phyloP scores from a whole-genome alignment of 2,329 filamentous ascomycete genomes.

The Decorospora gaudefroyi region DNA sequence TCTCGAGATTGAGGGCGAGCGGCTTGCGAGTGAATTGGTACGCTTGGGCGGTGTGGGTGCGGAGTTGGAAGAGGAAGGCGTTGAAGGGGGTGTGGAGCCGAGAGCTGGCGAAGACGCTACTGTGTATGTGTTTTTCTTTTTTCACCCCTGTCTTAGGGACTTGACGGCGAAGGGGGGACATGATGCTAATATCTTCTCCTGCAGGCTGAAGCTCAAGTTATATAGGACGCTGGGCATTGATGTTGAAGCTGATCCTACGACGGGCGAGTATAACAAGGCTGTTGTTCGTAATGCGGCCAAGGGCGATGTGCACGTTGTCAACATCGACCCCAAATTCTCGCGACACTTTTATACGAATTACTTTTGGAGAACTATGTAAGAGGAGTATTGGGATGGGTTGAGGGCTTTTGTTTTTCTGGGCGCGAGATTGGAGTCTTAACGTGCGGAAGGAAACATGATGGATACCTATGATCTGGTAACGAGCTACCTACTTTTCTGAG shows the following conservation, averaged over 20 bases:
- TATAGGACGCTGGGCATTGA: slow-evolving; percentile 92
- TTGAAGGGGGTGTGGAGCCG: slow-evolving; percentile 70
- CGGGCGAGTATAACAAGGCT: slow-evolving; percentile 81
- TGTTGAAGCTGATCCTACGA: slow-evolving; percentile 73
- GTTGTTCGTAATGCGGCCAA: slow-evolving; percentile 83
- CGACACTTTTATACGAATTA: slow-evolving; percentile 93
- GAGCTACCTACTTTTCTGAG: too few relatives aligned
- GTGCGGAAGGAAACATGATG: too few relatives aligned
- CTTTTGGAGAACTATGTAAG: slow-evolving; percentile 84
- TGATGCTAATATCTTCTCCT: neutral
- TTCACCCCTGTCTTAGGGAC: too few relatives aligned
- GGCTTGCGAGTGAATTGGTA: slow-evolving; percentile 77
- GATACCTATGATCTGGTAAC: too few relatives aligned
- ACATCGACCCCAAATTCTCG: slow-evolving; percentile 90
- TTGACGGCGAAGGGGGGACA: too few relatives aligned
- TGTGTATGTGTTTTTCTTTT: slow-evolving; percentile 46
- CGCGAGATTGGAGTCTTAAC: slow-evolving; percentile 1
- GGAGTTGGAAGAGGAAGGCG: slow-evolving; percentile 83
- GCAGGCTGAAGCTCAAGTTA: slow-evolving; percentile 82
- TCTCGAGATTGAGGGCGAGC: slow-evolving; percentile 91
- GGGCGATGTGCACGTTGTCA: slow-evolving; percentile 92
- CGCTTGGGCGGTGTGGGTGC: slow-evolving; percentile 75
- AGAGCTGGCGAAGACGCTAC: slow-evolving; percentile 56
- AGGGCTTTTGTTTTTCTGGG: too few relatives aligned
- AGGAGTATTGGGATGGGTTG: neutral